Evolutionary conservation across 768 basidiomycete genomes (phyloP).

Genomic region (Phanerodontia chrysosporium): DNA sequence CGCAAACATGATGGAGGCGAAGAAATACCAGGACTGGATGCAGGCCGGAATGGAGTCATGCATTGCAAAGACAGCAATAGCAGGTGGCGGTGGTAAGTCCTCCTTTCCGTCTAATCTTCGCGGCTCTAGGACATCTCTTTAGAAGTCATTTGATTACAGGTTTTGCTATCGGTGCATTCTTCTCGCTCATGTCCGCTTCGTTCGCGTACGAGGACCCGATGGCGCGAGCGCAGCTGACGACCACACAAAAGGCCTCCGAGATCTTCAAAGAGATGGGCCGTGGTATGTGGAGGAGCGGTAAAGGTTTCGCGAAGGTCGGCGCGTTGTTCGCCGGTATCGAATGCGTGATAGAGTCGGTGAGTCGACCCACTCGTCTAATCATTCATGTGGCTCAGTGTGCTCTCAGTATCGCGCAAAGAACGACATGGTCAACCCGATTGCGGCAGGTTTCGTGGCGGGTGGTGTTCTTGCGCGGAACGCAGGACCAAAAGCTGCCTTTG

Average conservation of each 20-base stretch:
- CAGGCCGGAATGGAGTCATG: slow-evolving; percentile 80
- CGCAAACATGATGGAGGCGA: slow-evolving; percentile 55
- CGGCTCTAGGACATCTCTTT: slow-evolving; percentile 13
- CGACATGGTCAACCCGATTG: slow-evolving; percentile 88
- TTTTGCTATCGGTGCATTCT: slow-evolving; percentile 89
- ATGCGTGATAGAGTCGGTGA: slow-evolving; percentile 89
- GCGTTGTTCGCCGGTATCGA: slow-evolving; percentile 93
- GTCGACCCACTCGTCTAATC: slow-evolving; percentile 29
- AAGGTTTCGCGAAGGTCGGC: slow-evolving; percentile 92
- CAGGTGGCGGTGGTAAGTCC: slow-evolving; percentile 77
- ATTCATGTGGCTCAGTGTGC: not conserved
- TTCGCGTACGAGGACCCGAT: slow-evolving; percentile 95
- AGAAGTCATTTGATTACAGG: slow-evolving; percentile 43
- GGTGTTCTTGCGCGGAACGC: slow-evolving; percentile 84
- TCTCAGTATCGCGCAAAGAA: slow-evolving; percentile 91
- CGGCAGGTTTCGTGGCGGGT: slow-evolving; percentile 85
- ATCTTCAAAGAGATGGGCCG: slow-evolving; percentile 93
- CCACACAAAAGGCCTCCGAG: slow-evolving; percentile 74
- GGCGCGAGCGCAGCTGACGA: slow-evolving; percentile 60
- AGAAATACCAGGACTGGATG: slow-evolving; percentile 77
- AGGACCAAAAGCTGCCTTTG: slow-evolving; percentile 81
- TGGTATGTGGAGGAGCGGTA: slow-evolving; percentile 87
- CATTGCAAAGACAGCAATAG: slow-evolving; percentile 72
- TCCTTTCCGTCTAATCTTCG: not conserved
- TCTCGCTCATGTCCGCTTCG: slow-evolving; percentile 93